Base-by-base conservation (phyloP, 225 moss, liverwort and hornwort species). In the Physcomitrellopsis africana region DNA sequence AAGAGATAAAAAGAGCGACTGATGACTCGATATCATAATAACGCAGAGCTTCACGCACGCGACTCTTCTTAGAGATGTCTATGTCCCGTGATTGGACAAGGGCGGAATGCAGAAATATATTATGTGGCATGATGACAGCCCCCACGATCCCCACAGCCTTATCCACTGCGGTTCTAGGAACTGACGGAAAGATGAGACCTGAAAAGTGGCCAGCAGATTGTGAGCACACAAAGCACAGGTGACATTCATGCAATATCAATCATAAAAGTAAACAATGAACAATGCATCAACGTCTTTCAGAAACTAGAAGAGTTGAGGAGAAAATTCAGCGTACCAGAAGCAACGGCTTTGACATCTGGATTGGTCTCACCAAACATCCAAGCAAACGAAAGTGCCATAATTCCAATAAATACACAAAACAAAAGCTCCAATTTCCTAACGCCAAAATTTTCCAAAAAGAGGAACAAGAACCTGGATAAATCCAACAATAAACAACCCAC, bases 61-160 rank as follows among this genome's bases (percentile, higher is more conserved):
- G 78, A 79, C 90, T 85, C 72, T 85, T 86, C 83, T 93, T 92
- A 17, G 86, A 60, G 27, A 60, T 78, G 76, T 93, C 93, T 52
- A 95, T 80, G 6, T 83, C 46, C 53, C 95, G 85, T 60, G 95
- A 95, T 72, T 95, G 95, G 14, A 95, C 95, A 46, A 95, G 86
- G 7, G 95, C 95, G 58, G 95, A 95, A 80, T 93, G 95, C 65
- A 95, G 77, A 74, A 95, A 95, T 69, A 95, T 93, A 57, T 95
- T 95, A 81, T 95, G 95, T 14, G 95, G 95, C 95, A 95, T 95
- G 58, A 95, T 95, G 20, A 95, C 95, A 67, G 93, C 93, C 59
- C 95, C 95, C 1, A 93, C 88, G 24, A 95, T 93, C 52, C 95
- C 93, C 12, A 95, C 93, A 55, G 91, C 91, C 66, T 91, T 90